Evolutionary conservation across 2,329 filamentous ascomycete species (phyloP).

Genomic region (Fusarium dlaminii): DNA sequence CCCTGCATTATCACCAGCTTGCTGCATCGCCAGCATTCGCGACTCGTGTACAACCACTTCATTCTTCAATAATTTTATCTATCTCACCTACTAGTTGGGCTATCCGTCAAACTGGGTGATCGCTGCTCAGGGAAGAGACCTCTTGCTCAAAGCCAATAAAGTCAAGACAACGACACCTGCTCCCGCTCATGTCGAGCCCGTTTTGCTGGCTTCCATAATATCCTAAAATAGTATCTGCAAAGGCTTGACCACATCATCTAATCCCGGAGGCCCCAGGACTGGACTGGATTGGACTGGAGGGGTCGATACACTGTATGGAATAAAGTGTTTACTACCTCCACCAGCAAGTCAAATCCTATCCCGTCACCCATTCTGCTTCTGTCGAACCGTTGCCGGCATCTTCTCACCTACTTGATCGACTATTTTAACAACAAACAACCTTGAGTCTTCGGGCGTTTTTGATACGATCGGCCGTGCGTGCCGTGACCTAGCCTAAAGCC

Average conservation of each 20-base stretch:
- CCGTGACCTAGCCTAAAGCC: background rate
- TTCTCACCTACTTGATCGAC: background rate
- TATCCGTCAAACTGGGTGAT: background rate
- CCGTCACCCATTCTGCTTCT: background rate
- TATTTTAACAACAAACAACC: background rate
- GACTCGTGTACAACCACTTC: slow-evolving; percentile 9
- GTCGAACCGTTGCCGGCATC: background rate
- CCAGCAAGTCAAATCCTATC: background rate
- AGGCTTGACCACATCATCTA: slow-evolving; percentile 34
- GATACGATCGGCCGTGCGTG: background rate
- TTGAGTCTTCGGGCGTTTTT: background rate
- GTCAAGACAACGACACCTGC: background rate
- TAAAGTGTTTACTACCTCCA: slow-evolving; percentile 5
- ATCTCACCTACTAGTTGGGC: background rate
- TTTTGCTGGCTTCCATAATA: slow-evolving; percentile 33
- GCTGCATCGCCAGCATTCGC: slow-evolving; percentile 13
- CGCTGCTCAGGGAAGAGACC: background rate
- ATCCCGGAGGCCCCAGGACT: slow-evolving; percentile 28
- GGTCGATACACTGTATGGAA: slow-evolving; percentile 17
- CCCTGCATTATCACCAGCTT: slow-evolving; percentile 6
- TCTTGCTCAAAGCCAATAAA: background rate
- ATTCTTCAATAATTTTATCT: background rate
- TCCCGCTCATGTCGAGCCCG: slow-evolving; percentile 4
- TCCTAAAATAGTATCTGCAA: slow-evolving; percentile 39
- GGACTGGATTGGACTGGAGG: slow-evolving; percentile 28